These are phyloP conservation scores for Pichia sp. DNA, from an alignment of 1,139 yeast species.

Conservation along the genomic window DNA sequence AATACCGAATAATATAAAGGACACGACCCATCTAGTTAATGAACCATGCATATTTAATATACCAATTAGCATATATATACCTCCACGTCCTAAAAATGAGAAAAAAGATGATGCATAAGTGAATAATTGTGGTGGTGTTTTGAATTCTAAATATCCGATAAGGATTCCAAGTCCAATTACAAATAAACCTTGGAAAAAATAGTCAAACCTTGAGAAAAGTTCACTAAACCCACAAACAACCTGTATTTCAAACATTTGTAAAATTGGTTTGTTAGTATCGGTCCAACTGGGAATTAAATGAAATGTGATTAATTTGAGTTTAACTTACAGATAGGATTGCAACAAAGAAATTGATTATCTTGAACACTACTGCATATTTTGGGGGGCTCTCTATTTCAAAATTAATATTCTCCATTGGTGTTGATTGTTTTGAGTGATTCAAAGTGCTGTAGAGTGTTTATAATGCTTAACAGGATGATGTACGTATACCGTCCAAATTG, in stretches of 20 bases:
- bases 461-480: too few relatives aligned
- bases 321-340: constrained; percentile 37
- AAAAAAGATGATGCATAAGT: constrained; percentile 73
- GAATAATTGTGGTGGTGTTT: constrained; percentile 59
- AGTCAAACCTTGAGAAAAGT: constrained; percentile 41
- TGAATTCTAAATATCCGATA: constrained; percentile 54
- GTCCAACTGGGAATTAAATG: too few relatives aligned
- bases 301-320: neutral
- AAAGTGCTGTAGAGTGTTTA: too few relatives aligned
- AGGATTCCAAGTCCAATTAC: constrained; percentile 48
- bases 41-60: constrained; percentile 56
- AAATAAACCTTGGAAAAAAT: constrained; percentile 51
- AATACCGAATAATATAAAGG: constrained; percentile 45
- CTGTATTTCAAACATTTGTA: too few relatives aligned
- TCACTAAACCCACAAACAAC: constrained; percentile 46
- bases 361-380: constrained; percentile 36
- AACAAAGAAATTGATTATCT: constrained; percentile 54
- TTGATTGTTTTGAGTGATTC: too few relatives aligned
- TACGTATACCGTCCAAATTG: too few relatives aligned
- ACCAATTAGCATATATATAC: constrained; percentile 61
- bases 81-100: constrained; percentile 79
- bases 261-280: constrained; percentile 1
- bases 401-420: constrained; percentile 25
- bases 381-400: constrained; percentile 23
- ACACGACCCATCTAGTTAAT: constrained; percentile 49